Base-by-base conservation (phyloP, 768 basidiomycete species). In the Agrocybe pediades region DNA sequence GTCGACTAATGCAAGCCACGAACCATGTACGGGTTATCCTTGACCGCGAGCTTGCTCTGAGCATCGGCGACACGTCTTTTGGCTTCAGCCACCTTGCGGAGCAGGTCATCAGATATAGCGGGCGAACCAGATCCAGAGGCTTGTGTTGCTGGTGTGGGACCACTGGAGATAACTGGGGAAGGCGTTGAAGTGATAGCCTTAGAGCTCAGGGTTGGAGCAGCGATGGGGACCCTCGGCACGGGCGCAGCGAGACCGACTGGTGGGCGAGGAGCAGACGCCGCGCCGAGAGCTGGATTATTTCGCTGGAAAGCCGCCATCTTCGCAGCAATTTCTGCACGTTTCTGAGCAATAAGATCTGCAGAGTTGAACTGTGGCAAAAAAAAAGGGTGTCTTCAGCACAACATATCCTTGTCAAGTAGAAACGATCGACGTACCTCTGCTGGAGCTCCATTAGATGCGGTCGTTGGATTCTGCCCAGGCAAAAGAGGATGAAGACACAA, bases 21-120 rank as follows among this genome's bases (percentile, higher is more conserved):
- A 26, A 88, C 92, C 82, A 94, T 86, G 75, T 96, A 95, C 0
- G 92, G 93, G 57, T 94, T 96, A 53, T 87, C 88, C 57, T 87
- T 89, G 25, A 87, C 73, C 0, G 86, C 83, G 17, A 86, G 78
- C 60, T 87, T 87, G 51, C 78, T 89, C 64, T 90, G 88, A 29
- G 92, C 88, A 40, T 91, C 90, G 0, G 89, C 86, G 0, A 96
- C 92, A 49, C 89, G 82, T 30, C 86, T 80, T 69, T 90, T 92
- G 11, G 94, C 92, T 55, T 97, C 96, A 6, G 88, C 90, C 0
- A 97, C 84, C 54, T 82, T 77, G 7, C 84, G 82, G 0, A 83
- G 74, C 5, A 93, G 67, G 56, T 92, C 90, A 54, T 88, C 87
- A 23, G 79, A 68, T 23, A 75, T 73, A 1, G 76, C 72, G 8